These are phyloP conservation scores for Calonectria multiphialidica DNA, from an alignment of 2,329 filamentous ascomycete genomes.

Conservation along the genomic window DNA sequence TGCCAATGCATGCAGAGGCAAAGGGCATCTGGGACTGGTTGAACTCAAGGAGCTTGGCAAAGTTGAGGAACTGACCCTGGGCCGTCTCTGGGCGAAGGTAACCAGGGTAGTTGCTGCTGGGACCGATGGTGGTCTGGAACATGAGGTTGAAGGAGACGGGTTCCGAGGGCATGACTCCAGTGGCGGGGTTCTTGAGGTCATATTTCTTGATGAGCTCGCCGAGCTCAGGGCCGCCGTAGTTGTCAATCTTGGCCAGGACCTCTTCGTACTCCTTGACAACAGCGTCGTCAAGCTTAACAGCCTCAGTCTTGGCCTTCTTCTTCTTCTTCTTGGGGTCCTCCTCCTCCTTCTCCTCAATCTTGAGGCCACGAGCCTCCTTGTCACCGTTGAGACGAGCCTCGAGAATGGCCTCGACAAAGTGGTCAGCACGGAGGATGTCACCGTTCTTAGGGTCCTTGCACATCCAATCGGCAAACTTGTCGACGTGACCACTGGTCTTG, in stretches of 20 bases:
- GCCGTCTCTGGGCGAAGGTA: conserved; percentile 95
- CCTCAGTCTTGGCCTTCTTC: conserved; percentile 88
- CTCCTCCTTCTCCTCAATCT: conserved; percentile 81
- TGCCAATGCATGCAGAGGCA: conserved; percentile 95
- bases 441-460: conserved; percentile 98
- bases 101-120: conserved; percentile 86
- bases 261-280: conserved; percentile 92
- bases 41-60: conserved; percentile 95
- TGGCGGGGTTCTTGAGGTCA: conserved; percentile 89
- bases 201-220: conserved; percentile 91
- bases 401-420: conserved; percentile 94
- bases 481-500: conserved; percentile 96
- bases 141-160: conserved; percentile 98
- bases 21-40: conserved; percentile 97
- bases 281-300: conserved; percentile 87
- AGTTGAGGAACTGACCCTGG: conserved; percentile 98
- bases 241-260: conserved; percentile 92
- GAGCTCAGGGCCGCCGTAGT: conserved; percentile 89
- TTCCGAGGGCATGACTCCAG: conserved; percentile 79
- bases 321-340: conserved; percentile 81
- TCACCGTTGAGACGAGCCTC: conserved; percentile 89
- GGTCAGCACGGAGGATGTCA: conserved; percentile 95
- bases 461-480: conserved; percentile 99
- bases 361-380: conserved; percentile 90
- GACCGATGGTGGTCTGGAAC: conserved; percentile 96